Base-by-base conservation (phyloP, 1,284 basidiomycete species). In the Porphyrellus sp. region DNA sequence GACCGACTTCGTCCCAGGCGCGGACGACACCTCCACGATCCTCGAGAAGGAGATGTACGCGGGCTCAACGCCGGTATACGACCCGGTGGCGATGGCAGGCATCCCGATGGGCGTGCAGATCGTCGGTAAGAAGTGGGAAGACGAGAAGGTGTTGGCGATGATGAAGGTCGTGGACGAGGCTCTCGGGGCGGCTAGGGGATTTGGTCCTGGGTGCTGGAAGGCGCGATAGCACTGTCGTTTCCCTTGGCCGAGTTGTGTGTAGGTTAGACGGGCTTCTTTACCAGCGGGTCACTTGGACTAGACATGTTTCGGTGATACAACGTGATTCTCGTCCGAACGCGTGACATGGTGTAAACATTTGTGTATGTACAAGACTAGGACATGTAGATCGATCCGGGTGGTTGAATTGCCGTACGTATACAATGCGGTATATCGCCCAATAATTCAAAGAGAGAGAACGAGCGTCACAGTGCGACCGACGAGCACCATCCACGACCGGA, bases 31-130 rank as follows among this genome's bases (percentile, higher is more conserved):
- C 20, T 84, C 82, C 15, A 63, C 70, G 5, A 54, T 86, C n/a
- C 58, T 87, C 46, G 85, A 89, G 59, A 67, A 65, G 11, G 70
- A 72, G 23, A 69, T 91, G n/a, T 92, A 86, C 64, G 61, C 68
- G 1, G 73, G 72, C 8, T 72, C 75, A 30, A 70, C 70, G 5
- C 66, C 77, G 2, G 69, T 81, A 20, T 97, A 96, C 62, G 77
- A 94, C 62, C 81, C 87, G 1, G 72, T 77, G 20, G 77, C 75
- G 63, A 90, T 89, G 83, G 72, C 80, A 21, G 92, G 91, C 0
- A 77, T 97, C 67, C 92, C 93, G 0, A 80, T 96, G 0, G 87
- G 83, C 1, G 79, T 97, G 38, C 93, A 97, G 71, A 66, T 95
- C 21, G 85, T 89, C 0, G 89, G 89, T 1, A 80, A 75, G 62